These are phyloP conservation scores for Fonsecaea erecta DNA, from an alignment of 2,329 filamentous ascomycete genomes.

Conservation along the genomic window DNA sequence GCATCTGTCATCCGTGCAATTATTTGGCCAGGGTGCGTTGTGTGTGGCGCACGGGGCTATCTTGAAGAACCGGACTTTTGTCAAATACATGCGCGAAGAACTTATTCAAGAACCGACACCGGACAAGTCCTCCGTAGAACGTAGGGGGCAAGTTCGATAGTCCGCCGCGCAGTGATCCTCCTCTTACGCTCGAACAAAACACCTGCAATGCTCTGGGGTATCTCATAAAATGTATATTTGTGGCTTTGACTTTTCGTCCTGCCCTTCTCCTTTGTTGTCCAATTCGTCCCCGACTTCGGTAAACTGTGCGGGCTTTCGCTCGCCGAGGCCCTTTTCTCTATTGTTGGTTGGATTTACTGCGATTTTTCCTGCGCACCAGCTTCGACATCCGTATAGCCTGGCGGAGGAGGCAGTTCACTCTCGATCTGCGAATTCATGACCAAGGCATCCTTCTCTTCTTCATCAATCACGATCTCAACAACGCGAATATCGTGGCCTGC, in stretches of 20 bases:
- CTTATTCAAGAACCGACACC: not conserved
- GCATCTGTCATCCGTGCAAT: not conserved
- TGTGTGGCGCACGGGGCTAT: not conserved
- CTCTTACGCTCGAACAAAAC: constrained; percentile 5
- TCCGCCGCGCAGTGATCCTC: not conserved
- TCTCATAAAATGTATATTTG: constrained; percentile 18
- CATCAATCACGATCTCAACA: constrained; percentile 37
- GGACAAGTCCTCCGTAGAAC: not conserved
- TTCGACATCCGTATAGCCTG: constrained; percentile 41
- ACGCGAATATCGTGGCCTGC: constrained; percentile 39
- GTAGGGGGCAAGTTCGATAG: not conserved
- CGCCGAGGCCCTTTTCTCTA: not conserved
- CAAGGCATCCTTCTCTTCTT: constrained; percentile 49
- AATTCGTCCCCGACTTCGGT: not conserved
- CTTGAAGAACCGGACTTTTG: not conserved
- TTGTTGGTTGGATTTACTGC: constrained; percentile 6
- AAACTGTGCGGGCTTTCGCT: not conserved
- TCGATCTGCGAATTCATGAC: constrained; percentile 37
- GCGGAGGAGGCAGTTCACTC: constrained; percentile 44
- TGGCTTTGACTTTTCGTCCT: not conserved
- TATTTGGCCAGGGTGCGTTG: not conserved
- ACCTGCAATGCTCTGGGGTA: constrained; percentile 27
- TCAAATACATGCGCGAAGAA: not conserved
- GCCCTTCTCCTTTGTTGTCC: not conserved
- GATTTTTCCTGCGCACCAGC: constrained; percentile 39